Base-by-base conservation (phyloP, 306 rosid genomes). In the Fragaria nilgerrensis region DNA sequence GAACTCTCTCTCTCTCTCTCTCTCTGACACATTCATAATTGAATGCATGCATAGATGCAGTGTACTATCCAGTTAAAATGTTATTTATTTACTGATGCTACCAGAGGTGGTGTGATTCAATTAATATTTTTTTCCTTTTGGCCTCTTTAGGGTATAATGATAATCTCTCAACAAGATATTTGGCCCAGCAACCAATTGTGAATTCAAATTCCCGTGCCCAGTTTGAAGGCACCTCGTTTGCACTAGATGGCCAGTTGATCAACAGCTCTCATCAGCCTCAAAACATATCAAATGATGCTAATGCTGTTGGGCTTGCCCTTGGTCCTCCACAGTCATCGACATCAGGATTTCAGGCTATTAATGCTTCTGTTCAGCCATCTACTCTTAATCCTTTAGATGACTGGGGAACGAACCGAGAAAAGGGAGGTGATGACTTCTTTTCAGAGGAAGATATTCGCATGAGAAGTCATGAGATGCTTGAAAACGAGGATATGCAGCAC, bases 401-500 rank as follows among this genome's bases (percentile, higher is more conserved):
- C 34, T 96, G 99, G 99, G 82, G 94, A 65, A 86, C 87, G 59
- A 86, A 76, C 86, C 82, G 97, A 80, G 98, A 91, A 78, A 91
- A 55, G 81, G 98, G 93, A 76, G 93, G 75, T 37, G 98, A 93
- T 25, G 96, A 95, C 47, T 88, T 91, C 79, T 86, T 96, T 72
- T 87, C 98, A 0, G 99, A 96, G 85, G 98, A 96, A 56, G 98
- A 96, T 41, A 96, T 96, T 79, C 98, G 99, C 32, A n/a, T 91
- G 15, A 96, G 85, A 88, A 96, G 99, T 86, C 82, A 89, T 20
- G 99, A 96, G 86, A 93, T 96, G 92, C 92, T 96, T 25, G 98
- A 96, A 85, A 93, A 93, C 75, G 99, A 96, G 72, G 99, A 96
- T 76, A 96, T 96, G 97, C 99, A 96, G 84, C 99, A 96, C 59